These are phyloP conservation scores for Articulospora tetracladia DNA, from an alignment of 495 filamentous ascomycete genomes.

Conservation along the genomic window DNA sequence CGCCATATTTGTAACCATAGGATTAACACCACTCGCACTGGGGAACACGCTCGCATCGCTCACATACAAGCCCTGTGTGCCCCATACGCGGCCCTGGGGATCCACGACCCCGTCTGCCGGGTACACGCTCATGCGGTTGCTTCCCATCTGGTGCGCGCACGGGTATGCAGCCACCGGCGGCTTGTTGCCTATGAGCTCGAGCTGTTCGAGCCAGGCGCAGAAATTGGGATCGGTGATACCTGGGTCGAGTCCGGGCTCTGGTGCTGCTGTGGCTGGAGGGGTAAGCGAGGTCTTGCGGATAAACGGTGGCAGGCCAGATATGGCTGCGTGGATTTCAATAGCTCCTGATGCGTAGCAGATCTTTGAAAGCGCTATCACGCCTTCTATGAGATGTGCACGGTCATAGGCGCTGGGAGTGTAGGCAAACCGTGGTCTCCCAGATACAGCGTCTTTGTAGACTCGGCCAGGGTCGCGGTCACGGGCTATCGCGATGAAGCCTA, in stretches of 20 bases:
- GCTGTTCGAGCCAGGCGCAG: constrained; percentile 59
- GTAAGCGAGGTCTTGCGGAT: constrained; percentile 40
- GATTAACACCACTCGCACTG: constrained; percentile 86
- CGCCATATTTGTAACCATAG: constrained; percentile 90
- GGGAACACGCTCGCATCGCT: constrained; percentile 89
- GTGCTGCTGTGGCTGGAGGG: constrained; percentile 4
- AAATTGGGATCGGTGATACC: constrained; percentile 66
- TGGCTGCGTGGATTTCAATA: constrained; percentile 64
- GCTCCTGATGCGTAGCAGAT: constrained; percentile 76
- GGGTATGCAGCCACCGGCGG: constrained; percentile 41
- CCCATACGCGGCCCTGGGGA: constrained; percentile 72
- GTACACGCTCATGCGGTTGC: constrained; percentile 72
- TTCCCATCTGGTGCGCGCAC: constrained; percentile 89
- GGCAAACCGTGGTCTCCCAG: constrained; percentile 57
- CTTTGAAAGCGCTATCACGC: constrained; percentile 67
- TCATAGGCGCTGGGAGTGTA: constrained; percentile 72
- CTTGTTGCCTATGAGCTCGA: constrained; percentile 47
- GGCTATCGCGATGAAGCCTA: constrained; percentile 62
- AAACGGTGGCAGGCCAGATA: constrained; percentile 61
- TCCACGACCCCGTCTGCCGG: constrained; percentile 68
- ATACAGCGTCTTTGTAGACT: constrained; percentile 69
- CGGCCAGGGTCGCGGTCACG: constrained; percentile 71
- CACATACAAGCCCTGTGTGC: constrained; percentile 66
- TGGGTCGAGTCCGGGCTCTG: not conserved
- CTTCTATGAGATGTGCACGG: constrained; percentile 61